Percentiles rank a stretch among this genome's conserved stretches.
phyloP scores from a whole-genome alignment of 1,284 basidiomycete species.

The Rhodotorula sp. region DNA sequence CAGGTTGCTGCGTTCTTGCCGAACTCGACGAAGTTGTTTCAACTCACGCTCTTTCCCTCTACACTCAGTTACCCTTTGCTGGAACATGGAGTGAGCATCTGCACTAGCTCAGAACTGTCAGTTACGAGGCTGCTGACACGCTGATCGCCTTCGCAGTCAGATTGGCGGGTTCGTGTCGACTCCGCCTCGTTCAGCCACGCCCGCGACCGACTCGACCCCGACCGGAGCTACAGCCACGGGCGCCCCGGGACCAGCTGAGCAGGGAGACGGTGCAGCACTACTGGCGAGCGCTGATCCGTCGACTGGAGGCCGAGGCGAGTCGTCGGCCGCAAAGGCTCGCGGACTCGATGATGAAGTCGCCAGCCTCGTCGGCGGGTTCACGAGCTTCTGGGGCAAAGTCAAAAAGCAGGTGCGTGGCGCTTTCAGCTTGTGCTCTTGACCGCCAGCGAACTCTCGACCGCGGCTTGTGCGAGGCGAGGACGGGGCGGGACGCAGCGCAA shows the following conservation, averaged over 20 bases:
- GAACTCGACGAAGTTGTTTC: no score
- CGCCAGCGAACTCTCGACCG: not conserved
- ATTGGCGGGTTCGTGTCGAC: constrained; percentile 3
- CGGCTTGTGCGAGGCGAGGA: not conserved
- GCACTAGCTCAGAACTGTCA: no score
- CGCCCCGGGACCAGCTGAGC: not conserved
- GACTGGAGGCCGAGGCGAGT: not conserved
- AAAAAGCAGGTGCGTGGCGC: constrained; percentile 40
- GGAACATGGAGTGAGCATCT: no score
- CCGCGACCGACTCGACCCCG: no score
- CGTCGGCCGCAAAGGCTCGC: not conserved
- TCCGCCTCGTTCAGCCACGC: not conserved
- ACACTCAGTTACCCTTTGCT: no score
- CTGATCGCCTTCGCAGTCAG: not conserved
- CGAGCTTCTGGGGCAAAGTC: constrained; percentile 44
- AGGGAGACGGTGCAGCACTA: not conserved
- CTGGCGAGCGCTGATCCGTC: not conserved
- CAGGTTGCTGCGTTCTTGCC: no score
- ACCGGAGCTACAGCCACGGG: not conserved
- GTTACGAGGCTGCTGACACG: no score
- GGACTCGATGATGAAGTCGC: constrained; percentile 40
- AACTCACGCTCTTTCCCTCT: no score
- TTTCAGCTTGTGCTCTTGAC: not conserved
- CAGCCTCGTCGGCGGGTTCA: constrained; percentile 39
- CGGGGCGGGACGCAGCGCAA: not conserved